Conservation (phyloP, 495 filamentous ascomycete genomes). For the Aspergillus sclerotioniger region DNA sequence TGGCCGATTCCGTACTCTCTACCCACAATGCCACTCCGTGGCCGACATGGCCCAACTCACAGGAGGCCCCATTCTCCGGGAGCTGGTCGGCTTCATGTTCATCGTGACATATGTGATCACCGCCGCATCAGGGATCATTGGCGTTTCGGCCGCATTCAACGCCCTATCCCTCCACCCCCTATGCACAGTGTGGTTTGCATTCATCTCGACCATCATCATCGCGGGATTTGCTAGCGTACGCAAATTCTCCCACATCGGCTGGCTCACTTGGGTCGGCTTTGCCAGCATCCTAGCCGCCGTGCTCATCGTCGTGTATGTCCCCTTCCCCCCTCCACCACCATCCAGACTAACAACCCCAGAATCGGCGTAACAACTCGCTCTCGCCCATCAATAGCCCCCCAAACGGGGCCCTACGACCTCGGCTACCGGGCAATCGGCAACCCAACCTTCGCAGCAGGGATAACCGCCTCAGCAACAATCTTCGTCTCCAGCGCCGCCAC, state of each 20-base stretch:
- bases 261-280: conserved; percentile 49
- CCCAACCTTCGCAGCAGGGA: conserved; percentile 37
- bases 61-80: conserved; percentile 50
- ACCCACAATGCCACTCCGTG: conserved; percentile 50
- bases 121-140: conserved; percentile 48
- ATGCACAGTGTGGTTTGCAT: conserved; percentile 46
- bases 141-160: conserved; percentile 50
- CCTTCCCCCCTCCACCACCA: neutral
- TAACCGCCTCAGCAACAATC: conserved; percentile 41
- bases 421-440: conserved; percentile 39
- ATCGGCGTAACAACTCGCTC: conserved; percentile 43
- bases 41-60: conserved; percentile 69
- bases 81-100: conserved; percentile 45
- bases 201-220: conserved; percentile 61
- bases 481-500: conserved; percentile 54
- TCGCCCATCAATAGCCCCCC: conserved; percentile 38
- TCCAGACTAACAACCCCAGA: conserved; percentile 7
- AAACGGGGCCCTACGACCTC: conserved; percentile 41
- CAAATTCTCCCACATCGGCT: conserved; percentile 44
- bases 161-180: conserved; percentile 45
- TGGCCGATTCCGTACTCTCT: conserved; percentile 36
- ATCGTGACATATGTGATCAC: conserved; percentile 47
- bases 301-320: conserved; percentile 47
- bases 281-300: conserved; percentile 44
- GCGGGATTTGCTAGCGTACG: conserved; percentile 43